Evolutionary conservation across 139 green algal genomes (phyloP).

Genomic region (Chlamydomonas eustigma): DNA sequence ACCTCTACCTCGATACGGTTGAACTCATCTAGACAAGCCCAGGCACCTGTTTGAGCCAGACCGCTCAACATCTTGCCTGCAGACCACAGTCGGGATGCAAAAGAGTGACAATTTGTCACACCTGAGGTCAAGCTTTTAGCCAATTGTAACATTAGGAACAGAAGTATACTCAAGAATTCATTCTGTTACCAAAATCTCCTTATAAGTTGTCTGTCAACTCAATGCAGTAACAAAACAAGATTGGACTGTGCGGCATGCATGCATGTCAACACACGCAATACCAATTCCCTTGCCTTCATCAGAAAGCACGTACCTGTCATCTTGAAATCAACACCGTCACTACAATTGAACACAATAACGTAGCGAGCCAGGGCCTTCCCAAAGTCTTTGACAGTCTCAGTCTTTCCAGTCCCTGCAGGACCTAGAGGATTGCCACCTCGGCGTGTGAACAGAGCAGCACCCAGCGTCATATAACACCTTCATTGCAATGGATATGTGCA

Average conservation of each 20-base stretch:
- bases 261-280: background rate
- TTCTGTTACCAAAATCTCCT: too few relatives aligned
- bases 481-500: background rate
- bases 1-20: constrained; percentile 88
- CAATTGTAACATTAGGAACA: too few relatives aligned
- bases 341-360: constrained; percentile 88
- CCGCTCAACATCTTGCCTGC: constrained; percentile 76
- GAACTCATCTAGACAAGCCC: constrained; percentile 86
- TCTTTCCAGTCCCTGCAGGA: constrained; percentile 78
- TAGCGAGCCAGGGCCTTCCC: constrained; percentile 77
- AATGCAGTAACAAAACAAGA: too few relatives aligned
- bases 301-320: constrained; percentile 52
- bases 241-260: too few relatives aligned
- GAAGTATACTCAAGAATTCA: too few relatives aligned
- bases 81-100: too few relatives aligned
- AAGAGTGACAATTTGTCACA: too few relatives aligned
- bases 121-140: too few relatives aligned
- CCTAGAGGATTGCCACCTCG: constrained; percentile 71
- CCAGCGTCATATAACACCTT: constrained; percentile 81
- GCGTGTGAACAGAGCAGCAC: constrained; percentile 72
- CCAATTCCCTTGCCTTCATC: background rate
- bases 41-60: constrained; percentile 77
- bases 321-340: constrained; percentile 79
- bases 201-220: too few relatives aligned
- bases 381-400: constrained; percentile 73